These are phyloP conservation scores for Podospora australis DNA, from an alignment of 495 filamentous ascomycete genomes.

Conservation along the genomic window DNA sequence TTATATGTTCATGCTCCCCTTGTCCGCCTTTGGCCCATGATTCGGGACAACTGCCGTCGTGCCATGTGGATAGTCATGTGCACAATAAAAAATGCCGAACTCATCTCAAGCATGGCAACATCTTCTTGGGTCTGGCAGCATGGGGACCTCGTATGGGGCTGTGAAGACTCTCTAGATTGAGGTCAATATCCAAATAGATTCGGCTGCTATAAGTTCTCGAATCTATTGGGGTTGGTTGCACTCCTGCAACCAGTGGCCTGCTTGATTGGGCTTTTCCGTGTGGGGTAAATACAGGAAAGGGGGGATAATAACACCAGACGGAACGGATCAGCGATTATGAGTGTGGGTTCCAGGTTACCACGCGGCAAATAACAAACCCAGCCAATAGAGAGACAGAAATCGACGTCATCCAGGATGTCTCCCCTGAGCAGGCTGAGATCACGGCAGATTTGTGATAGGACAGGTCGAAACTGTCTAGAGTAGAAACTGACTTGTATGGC, in stretches of 20 bases:
- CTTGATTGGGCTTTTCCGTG: not conserved
- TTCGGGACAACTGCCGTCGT: conserved; percentile 19
- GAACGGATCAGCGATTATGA: no score
- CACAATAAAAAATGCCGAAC: conserved; percentile 24
- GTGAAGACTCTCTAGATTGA: no score
- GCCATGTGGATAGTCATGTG: no score
- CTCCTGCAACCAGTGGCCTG: no score
- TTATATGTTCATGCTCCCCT: not conserved
- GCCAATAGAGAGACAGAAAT: not conserved
- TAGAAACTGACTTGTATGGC: not conserved
- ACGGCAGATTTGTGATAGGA: conserved; percentile 14
- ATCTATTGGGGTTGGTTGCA: conserved; percentile 2
- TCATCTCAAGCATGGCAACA: conserved; percentile 12
- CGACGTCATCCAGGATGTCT: conserved; percentile 4
- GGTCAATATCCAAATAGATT: conserved; percentile 6
- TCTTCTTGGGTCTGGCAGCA: no score
- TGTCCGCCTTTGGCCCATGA: not conserved
- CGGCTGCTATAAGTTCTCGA: conserved; percentile 2
- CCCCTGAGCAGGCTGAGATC: not conserved
- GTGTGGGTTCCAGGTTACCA: no score
- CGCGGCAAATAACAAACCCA: no score
- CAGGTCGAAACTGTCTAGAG: not conserved
- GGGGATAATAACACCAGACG: no score
- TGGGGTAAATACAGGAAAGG: not conserved
- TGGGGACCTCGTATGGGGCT: not conserved